These are phyloP conservation scores for Alloascoidea africana DNA, from an alignment of 805 yeast genomes.

Conservation along the genomic window DNA sequence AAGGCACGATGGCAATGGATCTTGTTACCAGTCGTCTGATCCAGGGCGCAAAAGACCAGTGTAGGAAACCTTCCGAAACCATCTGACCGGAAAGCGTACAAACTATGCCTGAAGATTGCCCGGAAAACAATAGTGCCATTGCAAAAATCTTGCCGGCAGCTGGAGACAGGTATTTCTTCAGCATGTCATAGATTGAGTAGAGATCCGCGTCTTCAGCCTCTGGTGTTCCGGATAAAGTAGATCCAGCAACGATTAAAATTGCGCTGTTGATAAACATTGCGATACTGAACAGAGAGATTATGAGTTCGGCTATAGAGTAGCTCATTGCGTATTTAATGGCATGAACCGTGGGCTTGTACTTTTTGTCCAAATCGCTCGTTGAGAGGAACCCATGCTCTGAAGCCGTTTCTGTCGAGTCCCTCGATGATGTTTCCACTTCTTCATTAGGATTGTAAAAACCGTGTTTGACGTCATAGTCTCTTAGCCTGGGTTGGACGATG, in stretches of 20 bases:
- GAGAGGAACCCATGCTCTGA: background rate
- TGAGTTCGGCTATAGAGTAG: constrained; percentile 58
- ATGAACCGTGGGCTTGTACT: constrained; percentile 51
- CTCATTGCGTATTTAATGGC: constrained; percentile 62
- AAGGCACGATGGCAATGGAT: constrained; percentile 66
- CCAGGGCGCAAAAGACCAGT: constrained; percentile 76
- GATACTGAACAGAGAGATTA: constrained; percentile 54
- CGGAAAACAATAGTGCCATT: constrained; percentile 70
- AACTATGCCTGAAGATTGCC: constrained; percentile 83
- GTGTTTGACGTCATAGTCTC: constrained; percentile 56
- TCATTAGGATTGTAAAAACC: constrained; percentile 24
- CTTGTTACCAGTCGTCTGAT: constrained; percentile 65
- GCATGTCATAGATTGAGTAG: constrained; percentile 55
- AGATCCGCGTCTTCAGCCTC: constrained; percentile 68
- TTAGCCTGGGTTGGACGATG: constrained; percentile 70
- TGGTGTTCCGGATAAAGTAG: constrained; percentile 54
- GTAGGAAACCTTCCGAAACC: constrained; percentile 79
- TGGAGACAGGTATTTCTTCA: constrained; percentile 45
- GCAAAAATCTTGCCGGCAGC: constrained; percentile 77
- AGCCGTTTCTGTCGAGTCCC: no score
- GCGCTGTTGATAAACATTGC: constrained; percentile 83
- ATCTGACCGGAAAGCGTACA: constrained; percentile 91
- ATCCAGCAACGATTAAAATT: constrained; percentile 69
- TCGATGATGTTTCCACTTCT: constrained; percentile 5
- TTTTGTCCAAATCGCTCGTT: constrained; percentile 19